Evolutionary conservation across 2,329 filamentous ascomycete species (phyloP), one percentile per base, ranked within the genome.

Genomic region (Pochonia chlamydosporia): DNA sequence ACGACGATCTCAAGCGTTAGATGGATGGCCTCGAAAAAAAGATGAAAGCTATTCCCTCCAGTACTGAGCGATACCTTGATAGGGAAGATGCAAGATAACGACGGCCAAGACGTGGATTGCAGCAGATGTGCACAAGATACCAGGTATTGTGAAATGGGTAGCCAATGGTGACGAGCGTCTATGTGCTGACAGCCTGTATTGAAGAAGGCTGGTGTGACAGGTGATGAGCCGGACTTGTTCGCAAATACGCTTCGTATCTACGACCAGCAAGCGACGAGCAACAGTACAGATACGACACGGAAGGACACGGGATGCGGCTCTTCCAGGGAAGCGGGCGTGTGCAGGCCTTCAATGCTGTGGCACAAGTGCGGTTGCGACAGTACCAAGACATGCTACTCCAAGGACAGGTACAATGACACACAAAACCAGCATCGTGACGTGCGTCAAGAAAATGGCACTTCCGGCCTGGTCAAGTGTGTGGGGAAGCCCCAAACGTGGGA

Each of bases 391-490:
- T n/a, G 31, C 37, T 14, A 41, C 44, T 31, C 20, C 44, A 35
- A 24, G 37, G 28, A 26, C 37, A 46, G 33, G 37, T 41, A 37
- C 28, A 46, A 46, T 40, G 43, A 18, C 43, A 46, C 44, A 28
- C 28, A 46, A 35, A 35, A 20, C 14, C 44, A 41, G 44, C 37
- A 41, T 46, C 44, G 44, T 46, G 44, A 46, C 44, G 44, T 41
- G 36, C 36, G 28, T 46, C 37, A 46, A 23, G 26, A 20, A 33
- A 21, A 36, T 4, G n/a, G 5, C 13, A 4, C 37, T 24, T 40
- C 24, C 40, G 25, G 48, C 53, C 43, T 43, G 53, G 41, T n/a
- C n/a, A n/a, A n/a, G n/a, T n/a, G n/a, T n/a, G n/a, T n/a, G n/a
- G n/a, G n/a, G n/a, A n/a, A n/a, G n/a, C n/a, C n/a, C n/a, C n/a